A percentile compares a stretch with the other conserved stretches of the same genome.
Evolutionary conservation across 2,329 filamentous ascomycete genomes (phyloP).

Genomic region (Leptographium lundbergii): DNA sequence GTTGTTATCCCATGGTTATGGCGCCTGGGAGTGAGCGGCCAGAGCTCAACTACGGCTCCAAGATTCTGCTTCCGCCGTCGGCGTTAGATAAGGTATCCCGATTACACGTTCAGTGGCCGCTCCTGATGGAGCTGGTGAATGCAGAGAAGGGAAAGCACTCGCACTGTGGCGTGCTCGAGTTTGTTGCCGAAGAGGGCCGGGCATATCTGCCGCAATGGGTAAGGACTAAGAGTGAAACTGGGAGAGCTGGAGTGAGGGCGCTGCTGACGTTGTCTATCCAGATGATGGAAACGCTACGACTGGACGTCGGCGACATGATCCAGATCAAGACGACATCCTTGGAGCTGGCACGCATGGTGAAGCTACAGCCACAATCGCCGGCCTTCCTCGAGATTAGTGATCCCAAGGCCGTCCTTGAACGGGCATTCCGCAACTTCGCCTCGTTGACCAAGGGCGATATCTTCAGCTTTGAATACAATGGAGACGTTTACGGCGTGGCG

Average conservation of each 20-base stretch:
- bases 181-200: conserved; percentile 92
- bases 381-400: conserved; percentile 95
- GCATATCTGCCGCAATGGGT: conserved; percentile 96
- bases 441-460: conserved; percentile 86
- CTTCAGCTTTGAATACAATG: conserved; percentile 95
- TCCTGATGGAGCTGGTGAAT: conserved; percentile 93
- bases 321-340: conserved; percentile 93
- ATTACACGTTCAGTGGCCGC: conserved; percentile 91
- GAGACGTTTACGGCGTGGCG: conserved; percentile 82
- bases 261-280: conserved; percentile 21
- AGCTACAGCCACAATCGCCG: conserved; percentile 86
- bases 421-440: conserved; percentile 90
- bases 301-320: conserved; percentile 88
- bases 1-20: conserved; percentile 93
- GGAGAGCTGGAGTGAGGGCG: not conserved
- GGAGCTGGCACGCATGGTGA: conserved; percentile 82
- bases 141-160: conserved; percentile 68
- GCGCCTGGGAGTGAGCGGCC: conserved; percentile 79
- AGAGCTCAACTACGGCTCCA: conserved; percentile 89
- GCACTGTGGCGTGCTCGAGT: conserved; percentile 91
- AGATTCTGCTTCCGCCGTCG: conserved; percentile 93
- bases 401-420: conserved; percentile 92
- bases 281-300: conserved; percentile 85
- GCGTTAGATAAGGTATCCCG: conserved; percentile 93
- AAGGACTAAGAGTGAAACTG: conserved; percentile 17